Base-by-base conservation (phyloP, 2,329 filamentous ascomycete species). In the Aureobasidium uvarum region DNA sequence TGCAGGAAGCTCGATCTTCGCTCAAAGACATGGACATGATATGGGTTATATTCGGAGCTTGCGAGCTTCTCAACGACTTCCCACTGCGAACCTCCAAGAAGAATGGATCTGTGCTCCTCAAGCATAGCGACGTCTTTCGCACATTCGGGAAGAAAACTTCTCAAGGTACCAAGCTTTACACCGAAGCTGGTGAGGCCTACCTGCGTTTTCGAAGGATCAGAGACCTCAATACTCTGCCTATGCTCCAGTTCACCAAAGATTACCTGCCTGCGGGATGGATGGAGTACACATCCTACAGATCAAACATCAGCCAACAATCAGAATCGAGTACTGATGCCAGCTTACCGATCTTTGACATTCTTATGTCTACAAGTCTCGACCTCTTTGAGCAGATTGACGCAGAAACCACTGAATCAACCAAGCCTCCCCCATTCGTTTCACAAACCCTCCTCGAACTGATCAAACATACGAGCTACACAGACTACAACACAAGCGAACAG, bases 401-500 rank as follows among this genome's bases (percentile, higher is more conserved):
- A 46, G 56, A 60, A 18, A 25, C 16, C 1, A 36, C 18, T 5
- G 20, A 36, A 36, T 13, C 33, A 13, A 36, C 11, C 33, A 36
- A 36, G n/a, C 10, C 39, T 33, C 7, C 18, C 10, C 45, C 20
- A 4, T 33, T n/a, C 8, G 23, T 31, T 11, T 28, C 25, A 45
- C 48, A 20, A 7, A 54, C 60, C 6, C 48, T 63, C 71, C 80
- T 85, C 66, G 69, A 76, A 4, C 78, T 88, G 7, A 80, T 93
- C 60, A 81, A 88, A 67, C 75, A 80, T 56, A 92, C 89, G 0
- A 91, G 88, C 70, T 79, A 80, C 16, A 71, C 77, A 6, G 85
- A 88, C 74, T 93, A 93, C 74, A 83, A 84, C 64, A 74, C 76
- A 18, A 90, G 89, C 2, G 80, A 80, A 7, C 72, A 77, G 0